Evolutionary conservation across 1,284 basidiomycete genomes (phyloP).

Genomic region (Termitomyces sp.): DNA sequence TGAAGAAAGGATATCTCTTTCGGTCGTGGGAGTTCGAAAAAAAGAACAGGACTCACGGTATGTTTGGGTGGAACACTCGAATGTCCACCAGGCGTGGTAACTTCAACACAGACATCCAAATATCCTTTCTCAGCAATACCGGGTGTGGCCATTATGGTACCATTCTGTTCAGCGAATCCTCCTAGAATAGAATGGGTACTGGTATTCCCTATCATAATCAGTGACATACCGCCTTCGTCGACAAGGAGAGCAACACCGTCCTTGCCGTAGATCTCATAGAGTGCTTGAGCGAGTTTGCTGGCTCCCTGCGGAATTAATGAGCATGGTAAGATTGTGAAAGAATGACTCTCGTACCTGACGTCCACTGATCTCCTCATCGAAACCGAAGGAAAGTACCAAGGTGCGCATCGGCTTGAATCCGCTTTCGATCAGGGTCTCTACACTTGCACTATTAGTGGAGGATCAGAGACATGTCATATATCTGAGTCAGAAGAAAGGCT

Average conservation of each 20-base stretch:
- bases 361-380: conserved; percentile 70
- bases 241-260: conserved; percentile 59
- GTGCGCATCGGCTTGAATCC: conserved; percentile 54
- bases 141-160: conserved; percentile 47
- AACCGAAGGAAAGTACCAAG: conserved; percentile 66
- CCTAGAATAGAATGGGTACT: conserved; percentile 20
- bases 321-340: neutral
- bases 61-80: conserved; percentile 61
- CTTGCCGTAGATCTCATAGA: conserved; percentile 52
- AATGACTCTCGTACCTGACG: conserved; percentile 28
- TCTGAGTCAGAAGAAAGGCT: conserved; percentile 10
- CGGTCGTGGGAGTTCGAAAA: too few relatives aligned
- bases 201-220: neutral
- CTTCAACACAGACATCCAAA: conserved; percentile 49
- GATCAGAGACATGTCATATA: conserved; percentile 4
- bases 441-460: conserved; percentile 31
- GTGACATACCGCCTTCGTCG: conserved; percentile 46
- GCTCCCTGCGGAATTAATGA: conserved; percentile 42
- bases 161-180: conserved; percentile 33
- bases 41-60: conserved; percentile 31
- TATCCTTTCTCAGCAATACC: conserved; percentile 68
- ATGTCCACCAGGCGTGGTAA: conserved; percentile 62
- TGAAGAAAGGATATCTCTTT: conserved; percentile 14
- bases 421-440: conserved; percentile 52
- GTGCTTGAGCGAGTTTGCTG: conserved; percentile 36